Conservation (phyloP, 192 early-diverging fungal species). For the Coemansia sp. region DNA sequence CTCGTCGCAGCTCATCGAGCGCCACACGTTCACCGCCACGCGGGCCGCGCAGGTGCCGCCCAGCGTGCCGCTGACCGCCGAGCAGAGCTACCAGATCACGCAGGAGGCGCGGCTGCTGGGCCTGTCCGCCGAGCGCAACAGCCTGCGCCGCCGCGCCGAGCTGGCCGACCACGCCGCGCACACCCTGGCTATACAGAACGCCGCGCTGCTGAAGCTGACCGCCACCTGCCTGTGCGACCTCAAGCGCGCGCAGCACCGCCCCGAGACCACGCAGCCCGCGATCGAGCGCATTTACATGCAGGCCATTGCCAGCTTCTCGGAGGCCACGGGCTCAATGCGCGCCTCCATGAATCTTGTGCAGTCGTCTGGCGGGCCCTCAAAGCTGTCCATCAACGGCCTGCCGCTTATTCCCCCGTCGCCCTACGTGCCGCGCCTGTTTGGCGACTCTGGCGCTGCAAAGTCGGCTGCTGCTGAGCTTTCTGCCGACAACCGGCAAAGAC, state of each 20-base stretch:
- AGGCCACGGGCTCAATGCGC: constrained; percentile 31
- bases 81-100: constrained; percentile 49
- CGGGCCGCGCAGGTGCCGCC: constrained; percentile 40
- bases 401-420: constrained; percentile 39
- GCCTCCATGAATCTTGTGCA: constrained; percentile 30
- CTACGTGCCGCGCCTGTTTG: constrained; percentile 19
- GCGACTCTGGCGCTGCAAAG: neutral
- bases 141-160: constrained; percentile 35
- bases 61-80: constrained; percentile 35
- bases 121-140: constrained; percentile 42
- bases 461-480: neutral
- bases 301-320: constrained; percentile 38
- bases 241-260: constrained; percentile 16
- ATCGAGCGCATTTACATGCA: constrained; percentile 50
- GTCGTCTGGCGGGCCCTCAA: constrained; percentile 28
- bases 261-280: constrained; percentile 3
- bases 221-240: constrained; percentile 39
- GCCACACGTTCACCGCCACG: constrained; percentile 33
- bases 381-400: constrained; percentile 28
- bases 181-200: constrained; percentile 25
- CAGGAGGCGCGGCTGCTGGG: constrained; percentile 42
- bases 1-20: constrained; percentile 32
- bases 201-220: constrained; percentile 28
- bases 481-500: too few species aligned
- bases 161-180: constrained; percentile 32